Conservation (phyloP, 306 rosid genomes). For the Sphenostylis stenocarpa region DNA sequence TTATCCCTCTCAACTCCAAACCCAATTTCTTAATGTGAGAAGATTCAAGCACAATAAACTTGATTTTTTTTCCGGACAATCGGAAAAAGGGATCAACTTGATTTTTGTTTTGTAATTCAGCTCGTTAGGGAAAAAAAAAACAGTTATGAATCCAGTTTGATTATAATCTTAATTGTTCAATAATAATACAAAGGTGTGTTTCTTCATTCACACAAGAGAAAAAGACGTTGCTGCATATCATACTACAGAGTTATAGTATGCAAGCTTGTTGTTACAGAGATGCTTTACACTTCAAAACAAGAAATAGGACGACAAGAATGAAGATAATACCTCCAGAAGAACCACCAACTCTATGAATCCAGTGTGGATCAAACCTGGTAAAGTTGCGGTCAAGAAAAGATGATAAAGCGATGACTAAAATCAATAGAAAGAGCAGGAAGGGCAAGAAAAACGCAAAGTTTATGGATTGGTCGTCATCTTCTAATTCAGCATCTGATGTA, state of each 20-base stretch:
- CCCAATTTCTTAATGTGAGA: no score
- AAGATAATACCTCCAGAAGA: conserved; percentile 80
- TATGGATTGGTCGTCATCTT: conserved; percentile 51
- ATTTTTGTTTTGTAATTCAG: no score
- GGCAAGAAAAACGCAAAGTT: conserved; percentile 57
- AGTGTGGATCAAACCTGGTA: conserved; percentile 76
- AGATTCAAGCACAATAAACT: no score
- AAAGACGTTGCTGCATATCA: conserved; percentile 8
- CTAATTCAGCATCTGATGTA: conserved; percentile 44
- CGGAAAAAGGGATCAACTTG: no score
- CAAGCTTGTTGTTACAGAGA: conserved; percentile 34
- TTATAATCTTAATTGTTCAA: no score
- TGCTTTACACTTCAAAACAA: conserved; percentile 73
- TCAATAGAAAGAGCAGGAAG: conserved; percentile 60
- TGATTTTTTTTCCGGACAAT: no score
- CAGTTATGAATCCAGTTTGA: no score
- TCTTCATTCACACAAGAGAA: neutral
- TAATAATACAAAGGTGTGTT: no score
- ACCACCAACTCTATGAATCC: conserved; percentile 95
- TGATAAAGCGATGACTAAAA: conserved; percentile 51
- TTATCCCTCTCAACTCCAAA: no score
- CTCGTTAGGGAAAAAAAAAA: no score
- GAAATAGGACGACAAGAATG: conserved; percentile 65
- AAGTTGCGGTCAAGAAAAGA: conserved; percentile 55
- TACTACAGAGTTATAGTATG: conserved; percentile 30